A percentile compares a stretch with the other conserved stretches of the same genome.
Conservation (phyloP, 1,139 yeast species). For the Yamadazyma taylorii region DNA sequence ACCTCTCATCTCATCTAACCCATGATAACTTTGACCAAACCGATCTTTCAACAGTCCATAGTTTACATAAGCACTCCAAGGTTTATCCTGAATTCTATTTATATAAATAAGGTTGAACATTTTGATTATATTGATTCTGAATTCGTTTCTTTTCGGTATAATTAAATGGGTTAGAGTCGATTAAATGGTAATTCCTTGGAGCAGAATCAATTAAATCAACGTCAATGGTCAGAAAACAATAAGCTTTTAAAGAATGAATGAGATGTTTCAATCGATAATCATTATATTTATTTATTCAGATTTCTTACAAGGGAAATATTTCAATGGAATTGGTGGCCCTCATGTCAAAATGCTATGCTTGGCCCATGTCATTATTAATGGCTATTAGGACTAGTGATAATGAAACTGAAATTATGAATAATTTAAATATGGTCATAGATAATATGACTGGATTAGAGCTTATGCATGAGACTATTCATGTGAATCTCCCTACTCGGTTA, state of each 20-base stretch:
- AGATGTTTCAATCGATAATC: constrained; percentile 27
- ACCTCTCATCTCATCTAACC: constrained; percentile 3
- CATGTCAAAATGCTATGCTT: constrained; percentile 82
- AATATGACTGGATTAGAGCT: constrained; percentile 75
- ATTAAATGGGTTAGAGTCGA: constrained; percentile 28
- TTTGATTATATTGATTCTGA: constrained; percentile 31
- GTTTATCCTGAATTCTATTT: constrained; percentile 38
- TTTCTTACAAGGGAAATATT: constrained; percentile 57
- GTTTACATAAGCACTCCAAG: constrained; percentile 42
- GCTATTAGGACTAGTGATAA: constrained; percentile 73
- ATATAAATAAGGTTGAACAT: constrained; percentile 34
- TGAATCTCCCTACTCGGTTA: no score
- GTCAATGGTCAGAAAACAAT: constrained; percentile 46
- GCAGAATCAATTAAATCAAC: constrained; percentile 61
- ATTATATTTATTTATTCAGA: constrained; percentile 61
- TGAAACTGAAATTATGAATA: constrained; percentile 61
- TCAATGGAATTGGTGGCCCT: constrained; percentile 88
- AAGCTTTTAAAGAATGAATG: constrained; percentile 25
- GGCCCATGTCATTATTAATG: constrained; percentile 86
- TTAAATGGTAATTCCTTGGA: constrained; percentile 40
- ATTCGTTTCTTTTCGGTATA: constrained; percentile 24
- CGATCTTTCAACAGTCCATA: constrained; percentile 10
- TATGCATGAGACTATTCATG: constrained; percentile 82
- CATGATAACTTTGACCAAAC: constrained; percentile 10
- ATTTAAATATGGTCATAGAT: constrained; percentile 52